These are phyloP conservation scores for Fonsecaea pugnacius DNA, from an alignment of 2,329 filamentous ascomycete species.

Conservation along the genomic window DNA sequence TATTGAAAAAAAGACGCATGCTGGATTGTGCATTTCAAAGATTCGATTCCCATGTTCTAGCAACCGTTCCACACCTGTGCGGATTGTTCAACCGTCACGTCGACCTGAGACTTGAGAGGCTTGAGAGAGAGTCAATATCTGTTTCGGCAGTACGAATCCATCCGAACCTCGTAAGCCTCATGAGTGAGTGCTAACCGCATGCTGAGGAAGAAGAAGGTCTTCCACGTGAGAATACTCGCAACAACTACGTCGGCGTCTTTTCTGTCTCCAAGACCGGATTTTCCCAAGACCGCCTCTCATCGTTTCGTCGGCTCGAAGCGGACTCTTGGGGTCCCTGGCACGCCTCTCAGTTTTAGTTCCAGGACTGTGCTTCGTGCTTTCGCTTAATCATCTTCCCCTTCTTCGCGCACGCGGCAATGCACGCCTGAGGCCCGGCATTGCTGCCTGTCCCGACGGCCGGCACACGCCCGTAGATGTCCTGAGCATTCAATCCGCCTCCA, in stretches of 20 bases:
- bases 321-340: neutral
- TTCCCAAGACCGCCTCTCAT: neutral
- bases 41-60: neutral
- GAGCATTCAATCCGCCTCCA: slow-evolving; percentile 27
- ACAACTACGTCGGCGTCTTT: neutral
- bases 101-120: too few relatives aligned
- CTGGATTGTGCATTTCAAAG: neutral
- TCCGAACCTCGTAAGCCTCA: neutral
- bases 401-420: slow-evolving; percentile 35
- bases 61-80: neutral
- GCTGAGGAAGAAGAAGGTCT: too few relatives aligned
- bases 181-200: too few relatives aligned
- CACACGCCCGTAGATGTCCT: slow-evolving; percentile 39
- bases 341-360: neutral
- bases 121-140: neutral
- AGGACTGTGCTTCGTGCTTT: neutral
- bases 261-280: slow-evolving; percentile 6
- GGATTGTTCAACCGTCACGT: neutral
- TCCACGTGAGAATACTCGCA: neutral
- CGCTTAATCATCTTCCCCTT: slow-evolving; percentile 20
- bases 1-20: neutral
- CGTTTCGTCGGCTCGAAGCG: neutral
- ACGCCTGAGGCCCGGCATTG: slow-evolving; percentile 48
- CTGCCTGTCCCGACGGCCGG: slow-evolving; percentile 49
- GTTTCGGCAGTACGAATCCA: neutral